Percentiles rank a stretch among this genome's conserved stretches.
Evolutionary conservation across 306 rosid species (phyloP).

Genomic region (Rosa chinensis): DNA sequence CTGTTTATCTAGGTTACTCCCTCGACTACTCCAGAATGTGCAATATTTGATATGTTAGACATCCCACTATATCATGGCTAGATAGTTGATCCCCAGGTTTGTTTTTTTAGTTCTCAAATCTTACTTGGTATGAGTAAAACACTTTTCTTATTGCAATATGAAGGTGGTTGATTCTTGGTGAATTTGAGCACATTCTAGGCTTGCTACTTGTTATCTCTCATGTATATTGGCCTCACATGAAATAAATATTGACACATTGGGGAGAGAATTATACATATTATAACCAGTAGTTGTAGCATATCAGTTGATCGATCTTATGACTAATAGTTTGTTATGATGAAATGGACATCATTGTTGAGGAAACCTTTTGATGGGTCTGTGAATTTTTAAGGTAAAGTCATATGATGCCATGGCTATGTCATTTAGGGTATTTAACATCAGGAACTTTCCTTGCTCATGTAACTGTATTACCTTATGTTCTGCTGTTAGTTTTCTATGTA

Average conservation of each 20-base stretch:
- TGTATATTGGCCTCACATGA: neutral
- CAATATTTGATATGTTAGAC: slow-evolving; percentile 93
- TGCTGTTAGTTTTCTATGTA: slow-evolving; percentile 74
- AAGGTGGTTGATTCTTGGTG: neutral
- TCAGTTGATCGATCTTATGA: no score
- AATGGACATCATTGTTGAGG: no score
- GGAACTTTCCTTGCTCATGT: no score
- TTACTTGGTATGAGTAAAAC: slow-evolving; percentile 9
- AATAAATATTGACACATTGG: neutral
- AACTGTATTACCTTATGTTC: slow-evolving; percentile 42
- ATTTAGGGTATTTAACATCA: no score
- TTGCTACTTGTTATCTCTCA: neutral
- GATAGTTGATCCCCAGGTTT: slow-evolving; percentile 93
- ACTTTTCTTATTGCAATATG: neutral
- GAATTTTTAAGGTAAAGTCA: no score
- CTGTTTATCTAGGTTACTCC: no score
- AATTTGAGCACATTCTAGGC: slow-evolving; percentile 11
- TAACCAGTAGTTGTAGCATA: neutral
- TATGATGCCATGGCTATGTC: no score
- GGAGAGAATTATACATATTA: neutral
- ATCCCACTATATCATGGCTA: slow-evolving; percentile 97
- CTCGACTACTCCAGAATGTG: slow-evolving; percentile 93
- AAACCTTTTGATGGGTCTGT: no score
- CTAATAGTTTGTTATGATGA: no score
- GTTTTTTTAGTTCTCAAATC: slow-evolving; percentile 28